A percentile compares a stretch with the other conserved stretches of the same genome.
phyloP scores from a whole-genome alignment of 441 rosid species.

The Gossypium laxum region DNA sequence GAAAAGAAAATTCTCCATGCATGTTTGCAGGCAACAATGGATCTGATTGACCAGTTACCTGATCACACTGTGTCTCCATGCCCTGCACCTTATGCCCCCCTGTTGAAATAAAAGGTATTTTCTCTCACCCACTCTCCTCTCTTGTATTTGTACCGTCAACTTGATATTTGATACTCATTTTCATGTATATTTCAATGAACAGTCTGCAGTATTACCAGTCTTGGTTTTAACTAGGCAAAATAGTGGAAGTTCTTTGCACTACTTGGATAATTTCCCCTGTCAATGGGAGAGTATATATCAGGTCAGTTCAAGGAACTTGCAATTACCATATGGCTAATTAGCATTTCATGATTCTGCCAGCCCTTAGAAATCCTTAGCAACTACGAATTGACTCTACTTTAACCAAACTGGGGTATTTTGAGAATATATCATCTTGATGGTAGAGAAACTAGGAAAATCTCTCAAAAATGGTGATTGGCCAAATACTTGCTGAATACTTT shows the following conservation, averaged over 20 bases:
- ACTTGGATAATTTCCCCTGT: not conserved
- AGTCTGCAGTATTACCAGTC: slow-evolving; percentile 12
- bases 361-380: not conserved
- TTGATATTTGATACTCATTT: slow-evolving; percentile 3
- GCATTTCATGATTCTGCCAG: not conserved
- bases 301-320: slow-evolving; percentile 17
- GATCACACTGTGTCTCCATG: slow-evolving; percentile 69
- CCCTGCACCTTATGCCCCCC: slow-evolving; percentile 73
- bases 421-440: not conserved
- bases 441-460: not conserved
- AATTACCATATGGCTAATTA: not conserved
- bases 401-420: not conserved
- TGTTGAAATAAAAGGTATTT: slow-evolving; percentile 46
- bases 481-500: not conserved
- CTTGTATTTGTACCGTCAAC: not conserved
- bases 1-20: slow-evolving; percentile 84
- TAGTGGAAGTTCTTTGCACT: slow-evolving; percentile 15
- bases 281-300: slow-evolving; percentile 3
- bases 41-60: slow-evolving; percentile 61
- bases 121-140: slow-evolving; percentile 8
- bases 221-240: slow-evolving; percentile 9
- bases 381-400: not conserved
- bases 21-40: slow-evolving; percentile 51
- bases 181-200: not conserved
- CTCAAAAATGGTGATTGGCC: not conserved